Evolutionary conservation across 345 rosid genomes (phyloP).

Genomic region (Cardamine chenopodiifolia): DNA sequence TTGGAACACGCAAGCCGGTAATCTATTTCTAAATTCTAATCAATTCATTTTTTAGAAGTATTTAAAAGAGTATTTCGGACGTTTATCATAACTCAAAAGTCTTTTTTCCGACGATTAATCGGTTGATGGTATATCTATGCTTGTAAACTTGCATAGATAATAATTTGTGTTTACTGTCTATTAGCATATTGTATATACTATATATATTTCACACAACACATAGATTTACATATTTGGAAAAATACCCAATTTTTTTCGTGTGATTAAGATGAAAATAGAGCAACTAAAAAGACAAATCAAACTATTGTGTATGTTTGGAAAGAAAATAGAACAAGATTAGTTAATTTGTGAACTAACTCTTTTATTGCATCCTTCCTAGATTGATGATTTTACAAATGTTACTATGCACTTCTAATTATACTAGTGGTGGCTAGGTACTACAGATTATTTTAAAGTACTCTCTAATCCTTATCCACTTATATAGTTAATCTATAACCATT

Average conservation of each 20-base stretch:
- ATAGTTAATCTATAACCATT: neutral
- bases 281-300: too few relatives aligned
- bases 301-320: neutral
- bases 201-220: neutral
- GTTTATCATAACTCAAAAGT: neutral
- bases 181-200: neutral
- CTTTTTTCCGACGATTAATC: neutral
- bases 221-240: neutral
- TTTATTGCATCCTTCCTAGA: neutral
- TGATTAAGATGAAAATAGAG: too few relatives aligned
- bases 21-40: conserved; percentile 1
- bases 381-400: neutral
- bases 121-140: neutral
- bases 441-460: neutral
- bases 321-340: neutral
- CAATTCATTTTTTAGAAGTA: neutral
- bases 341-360: neutral
- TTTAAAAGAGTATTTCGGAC: neutral
- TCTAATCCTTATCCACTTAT: neutral
- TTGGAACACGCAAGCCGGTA: conserved; percentile 1
- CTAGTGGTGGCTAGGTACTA: neutral
- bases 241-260: neutral
- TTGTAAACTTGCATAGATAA: neutral
- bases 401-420: neutral
- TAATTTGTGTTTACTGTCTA: neutral